Base-by-base conservation (phyloP, 768 basidiomycete species). In the Tricholoma matsutake region DNA sequence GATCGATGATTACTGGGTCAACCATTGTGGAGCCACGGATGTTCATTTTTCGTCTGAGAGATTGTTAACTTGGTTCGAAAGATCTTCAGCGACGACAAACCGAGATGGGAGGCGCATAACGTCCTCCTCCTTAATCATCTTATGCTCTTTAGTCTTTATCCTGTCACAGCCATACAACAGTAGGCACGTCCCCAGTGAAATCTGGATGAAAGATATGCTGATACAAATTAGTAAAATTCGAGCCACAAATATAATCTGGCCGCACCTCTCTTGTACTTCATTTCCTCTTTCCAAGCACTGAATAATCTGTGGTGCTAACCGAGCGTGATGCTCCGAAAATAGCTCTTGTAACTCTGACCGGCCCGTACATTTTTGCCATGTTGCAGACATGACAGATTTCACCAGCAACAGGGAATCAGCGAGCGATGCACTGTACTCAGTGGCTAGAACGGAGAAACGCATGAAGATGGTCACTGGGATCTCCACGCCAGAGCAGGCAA, bases 151-250 rank as follows among this genome's bases (percentile, higher is more conserved):
- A 5, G 89, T 73, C 37, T 73, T 76, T 3, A 69, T 66, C 51
- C 86, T 75, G 49, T 87, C 84, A 64, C 86, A 91, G 6, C 90
- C 90, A 65, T 85, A 89, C 25, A 89, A 67, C 2, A 89, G 71
- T 39, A 91, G 75, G 70, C 85, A 89, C 9, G 80, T 74, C 14
- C 82, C 82, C 29, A 92, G 68, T 2, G 85, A 86, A n/a, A 79
- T 76, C 5, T 86, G 81, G 53, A 92, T 80, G 61, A 91, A 86
- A 14, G 67, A 74, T 16, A 81, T 81, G 54, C 53, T 41, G 52
- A 29, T 22, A 6, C 32, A 20, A 47, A 18, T 45, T 47, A 10
- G 43, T 6, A 47, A 47, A 20, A 14, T 2, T 29, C n/a, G 4
- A 28, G 34, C 57, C 6, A 14, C 41, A 22, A n/a, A 47, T 34